Conservation (phyloP, 1,284 basidiomycete genomes). For the Fomitopsis pinicola region DNA sequence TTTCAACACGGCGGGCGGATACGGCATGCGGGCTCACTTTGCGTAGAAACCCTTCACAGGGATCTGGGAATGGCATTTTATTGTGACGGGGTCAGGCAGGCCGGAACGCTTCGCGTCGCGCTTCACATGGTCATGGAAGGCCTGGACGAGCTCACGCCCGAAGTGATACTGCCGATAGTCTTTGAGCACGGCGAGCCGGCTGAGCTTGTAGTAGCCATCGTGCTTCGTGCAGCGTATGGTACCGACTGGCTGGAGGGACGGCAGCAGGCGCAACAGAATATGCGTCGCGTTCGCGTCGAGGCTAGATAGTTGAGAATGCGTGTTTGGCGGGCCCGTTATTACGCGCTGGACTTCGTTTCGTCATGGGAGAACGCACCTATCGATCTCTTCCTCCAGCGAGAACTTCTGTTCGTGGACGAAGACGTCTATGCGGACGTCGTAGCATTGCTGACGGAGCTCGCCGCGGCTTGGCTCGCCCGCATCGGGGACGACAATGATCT, state of each 20-base stretch:
- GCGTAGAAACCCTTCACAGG: constrained; percentile 68
- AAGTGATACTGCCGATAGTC: constrained; percentile 60
- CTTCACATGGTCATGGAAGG: constrained; percentile 54
- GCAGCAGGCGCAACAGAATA: constrained; percentile 62
- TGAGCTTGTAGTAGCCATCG: constrained; percentile 57
- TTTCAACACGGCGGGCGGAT: constrained; percentile 8
- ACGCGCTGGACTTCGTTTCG: constrained; percentile 1
- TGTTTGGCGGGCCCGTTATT: neutral
- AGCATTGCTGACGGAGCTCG: constrained; percentile 49
- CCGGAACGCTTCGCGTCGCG: constrained; percentile 31
- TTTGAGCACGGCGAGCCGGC: constrained; percentile 62
- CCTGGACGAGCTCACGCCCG: constrained; percentile 57
- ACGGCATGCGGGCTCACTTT: constrained; percentile 45
- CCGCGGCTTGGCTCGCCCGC: constrained; percentile 30
- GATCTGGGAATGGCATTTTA: constrained; percentile 67
- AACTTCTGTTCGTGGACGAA: constrained; percentile 71
- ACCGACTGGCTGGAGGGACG: constrained; percentile 58
- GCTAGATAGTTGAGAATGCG: constrained; percentile 30
- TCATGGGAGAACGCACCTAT: constrained; percentile 46
- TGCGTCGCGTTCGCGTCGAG: constrained; percentile 61
- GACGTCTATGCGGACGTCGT: constrained; percentile 60
- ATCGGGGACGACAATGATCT: constrained; percentile 46
- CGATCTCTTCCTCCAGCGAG: constrained; percentile 65
- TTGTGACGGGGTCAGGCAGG: constrained; percentile 26
- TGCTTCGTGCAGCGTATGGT: constrained; percentile 49